These are phyloP conservation scores for Nicotiana tomentosiformis DNA, from an alignment of 257 asterid genomes.

Conservation along the genomic window DNA sequence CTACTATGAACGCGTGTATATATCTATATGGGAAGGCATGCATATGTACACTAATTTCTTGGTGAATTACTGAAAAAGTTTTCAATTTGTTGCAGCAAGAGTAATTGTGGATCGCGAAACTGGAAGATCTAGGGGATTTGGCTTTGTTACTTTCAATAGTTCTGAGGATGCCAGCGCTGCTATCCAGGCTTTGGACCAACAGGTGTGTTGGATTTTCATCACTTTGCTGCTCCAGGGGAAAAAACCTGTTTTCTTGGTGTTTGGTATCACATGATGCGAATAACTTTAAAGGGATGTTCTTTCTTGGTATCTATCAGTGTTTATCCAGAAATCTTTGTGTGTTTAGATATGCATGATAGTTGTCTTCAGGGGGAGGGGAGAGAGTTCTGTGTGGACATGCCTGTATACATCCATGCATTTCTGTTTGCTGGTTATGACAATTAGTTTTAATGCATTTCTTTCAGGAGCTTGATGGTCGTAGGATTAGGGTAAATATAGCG, in stretches of 20 bases:
- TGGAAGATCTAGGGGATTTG: conserved; percentile 88
- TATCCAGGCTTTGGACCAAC: conserved; percentile 79
- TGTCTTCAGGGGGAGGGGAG: background rate
- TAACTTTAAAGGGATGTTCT: background rate
- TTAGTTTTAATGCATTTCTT: conserved; percentile 1
- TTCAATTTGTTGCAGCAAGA: conserved; percentile 42
- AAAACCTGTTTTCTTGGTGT: background rate
- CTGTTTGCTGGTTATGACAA: background rate
- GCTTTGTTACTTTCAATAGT: conserved; percentile 56
- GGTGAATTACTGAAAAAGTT: background rate
- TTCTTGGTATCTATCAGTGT: background rate
- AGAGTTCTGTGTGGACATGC: background rate
- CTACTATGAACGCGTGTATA: background rate
- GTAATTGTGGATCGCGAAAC: conserved; percentile 69
- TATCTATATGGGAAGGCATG: background rate
- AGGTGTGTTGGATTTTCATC: conserved; percentile 35
- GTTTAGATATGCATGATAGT: background rate
- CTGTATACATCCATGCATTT: background rate
- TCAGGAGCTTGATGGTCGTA: conserved; percentile 82
- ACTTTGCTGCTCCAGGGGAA: background rate
- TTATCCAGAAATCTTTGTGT: background rate
- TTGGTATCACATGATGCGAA: background rate
- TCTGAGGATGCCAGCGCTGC: conserved; percentile 82
- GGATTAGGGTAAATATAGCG: conserved; percentile 60
- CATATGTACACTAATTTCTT: background rate